These are phyloP conservation scores for Xylaria sp. DNA, from an alignment of 2,329 filamentous ascomycete genomes.

Conservation along the genomic window DNA sequence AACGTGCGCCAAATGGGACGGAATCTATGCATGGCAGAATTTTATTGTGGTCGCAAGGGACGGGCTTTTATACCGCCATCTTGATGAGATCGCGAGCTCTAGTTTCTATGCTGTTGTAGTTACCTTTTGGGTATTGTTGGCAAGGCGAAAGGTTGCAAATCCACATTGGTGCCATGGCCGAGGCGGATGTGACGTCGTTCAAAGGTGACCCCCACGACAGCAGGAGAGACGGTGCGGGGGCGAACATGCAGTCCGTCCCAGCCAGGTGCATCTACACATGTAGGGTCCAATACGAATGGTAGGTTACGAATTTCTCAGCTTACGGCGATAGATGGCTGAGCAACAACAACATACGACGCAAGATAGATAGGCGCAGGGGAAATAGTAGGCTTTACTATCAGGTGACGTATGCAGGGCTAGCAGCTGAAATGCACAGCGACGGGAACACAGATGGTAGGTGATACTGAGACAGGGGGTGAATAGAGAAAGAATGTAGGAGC, in stretches of 20 bases:
- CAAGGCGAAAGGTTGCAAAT: constrained; percentile 1
- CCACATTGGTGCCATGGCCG: constrained; percentile 17
- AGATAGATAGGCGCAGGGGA: constrained; percentile 3
- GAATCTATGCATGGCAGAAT: constrained; percentile 37
- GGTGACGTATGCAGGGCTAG: constrained; percentile 11
- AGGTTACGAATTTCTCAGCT: constrained; percentile 8
- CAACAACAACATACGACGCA: constrained; percentile 16
- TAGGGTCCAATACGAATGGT: neutral
- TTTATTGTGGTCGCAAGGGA: neutral
- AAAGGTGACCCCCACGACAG: constrained; percentile 25
- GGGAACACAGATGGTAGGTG: neutral
- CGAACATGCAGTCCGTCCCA: neutral
- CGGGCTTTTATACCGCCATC: constrained; percentile 16
- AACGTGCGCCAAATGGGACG: constrained; percentile 30
- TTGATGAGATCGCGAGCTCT: constrained; percentile 1
- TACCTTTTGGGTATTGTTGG: neutral
- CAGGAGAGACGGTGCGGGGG: constrained; percentile 14
- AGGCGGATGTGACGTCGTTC: constrained; percentile 43
- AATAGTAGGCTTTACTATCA: constrained; percentile 20
- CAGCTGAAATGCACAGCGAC: constrained; percentile 14
- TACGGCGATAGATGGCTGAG: neutral
- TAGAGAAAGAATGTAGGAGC: constrained; percentile 56
- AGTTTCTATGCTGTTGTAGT: neutral
- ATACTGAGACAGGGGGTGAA: neutral
- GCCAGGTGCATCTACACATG: neutral